Evolutionary conservation across 140 eudicot species (phyloP), one percentile per base, ranked within the genome.

Genomic region (Bidens hawaiensis): DNA sequence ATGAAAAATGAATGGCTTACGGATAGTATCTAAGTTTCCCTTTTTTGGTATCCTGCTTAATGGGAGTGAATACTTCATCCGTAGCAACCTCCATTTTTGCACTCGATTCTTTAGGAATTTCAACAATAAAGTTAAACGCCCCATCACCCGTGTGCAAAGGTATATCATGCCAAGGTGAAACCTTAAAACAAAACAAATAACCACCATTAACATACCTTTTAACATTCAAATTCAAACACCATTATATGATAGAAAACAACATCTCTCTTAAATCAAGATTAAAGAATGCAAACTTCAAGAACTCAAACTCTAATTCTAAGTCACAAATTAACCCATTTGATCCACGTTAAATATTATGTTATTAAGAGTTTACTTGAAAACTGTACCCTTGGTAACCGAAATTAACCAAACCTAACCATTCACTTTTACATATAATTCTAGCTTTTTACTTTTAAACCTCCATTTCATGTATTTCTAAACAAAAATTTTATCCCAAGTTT

Each of bases 51-150:
- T 93, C 99, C 72, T 93, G 99, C 62, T 93, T 93, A 68, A 93
- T 85, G 41, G 99, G 99, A 5, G 99, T 93, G 69, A 11, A 88
- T 25, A 68, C 67, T 74, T 88, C 96, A 75, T 93, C 96, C 3
- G 99, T 93, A 51, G 96, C 99, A 72, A 93, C 99, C 87, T 93
- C 99, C 99, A 93, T 93, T 77, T 93, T 93, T 1, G 99, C 96
- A 69, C 96, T 93, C 15, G 99, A 76, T 69, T 93, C 99, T 77
- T 93, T 93, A 1, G 98, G 98, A 50, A 91, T 91, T 75, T 91
- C 98, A 49, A 82, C 96, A 49, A 91, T 74, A 65, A 91, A 85
- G 62, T 85, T 93, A 69, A 93, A 88, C 5, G 77, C 78, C 19
- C 99, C 99, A 82, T 88, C 93, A 38, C 99, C 96, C 63, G 77